Conservation (phyloP, 2,329 filamentous ascomycete species). For the Alternaria solani region DNA sequence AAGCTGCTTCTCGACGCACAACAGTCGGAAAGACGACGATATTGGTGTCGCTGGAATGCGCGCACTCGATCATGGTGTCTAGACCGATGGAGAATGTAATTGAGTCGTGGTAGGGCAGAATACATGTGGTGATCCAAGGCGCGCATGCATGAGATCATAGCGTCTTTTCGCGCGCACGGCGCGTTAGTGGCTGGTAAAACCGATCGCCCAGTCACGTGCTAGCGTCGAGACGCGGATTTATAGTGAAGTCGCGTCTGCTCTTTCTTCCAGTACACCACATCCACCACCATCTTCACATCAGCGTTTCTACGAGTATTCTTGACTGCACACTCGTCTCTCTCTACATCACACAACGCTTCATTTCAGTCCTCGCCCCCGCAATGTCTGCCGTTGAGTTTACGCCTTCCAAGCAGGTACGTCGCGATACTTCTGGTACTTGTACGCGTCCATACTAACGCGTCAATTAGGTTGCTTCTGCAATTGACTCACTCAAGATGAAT, state of each 20-base stretch:
- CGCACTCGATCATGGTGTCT: background rate
- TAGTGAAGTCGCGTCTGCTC: constrained; percentile 31
- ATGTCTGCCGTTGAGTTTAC: constrained; percentile 79
- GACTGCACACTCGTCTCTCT: constrained; percentile 23
- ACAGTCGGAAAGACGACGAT: constrained; percentile 8
- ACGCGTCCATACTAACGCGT: constrained; percentile 50
- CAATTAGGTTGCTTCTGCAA: constrained; percentile 79
- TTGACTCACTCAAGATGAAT: constrained; percentile 86
- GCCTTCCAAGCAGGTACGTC: constrained; percentile 74
- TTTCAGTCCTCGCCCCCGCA: constrained; percentile 45
- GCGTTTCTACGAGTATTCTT: constrained; percentile 29
- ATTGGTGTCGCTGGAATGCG: constrained; percentile 28
- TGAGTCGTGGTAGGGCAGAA: background rate
- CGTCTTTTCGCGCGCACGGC: constrained; percentile 27
- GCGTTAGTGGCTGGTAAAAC: constrained; percentile 21
- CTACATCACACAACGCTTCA: constrained; percentile 16
- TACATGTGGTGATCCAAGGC: constrained; percentile 15
- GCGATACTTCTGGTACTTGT: constrained; percentile 29
- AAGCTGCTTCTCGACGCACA: constrained; percentile 9
- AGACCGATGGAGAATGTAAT: background rate
- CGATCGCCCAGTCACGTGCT: constrained; percentile 36
- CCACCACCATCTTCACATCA: constrained; percentile 30
- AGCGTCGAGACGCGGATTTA: constrained; percentile 27
- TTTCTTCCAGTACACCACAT: constrained; percentile 30
- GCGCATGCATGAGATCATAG: constrained; percentile 41